Conservation (phyloP, 129 eudicot species). For the Apium graveolens region DNA sequence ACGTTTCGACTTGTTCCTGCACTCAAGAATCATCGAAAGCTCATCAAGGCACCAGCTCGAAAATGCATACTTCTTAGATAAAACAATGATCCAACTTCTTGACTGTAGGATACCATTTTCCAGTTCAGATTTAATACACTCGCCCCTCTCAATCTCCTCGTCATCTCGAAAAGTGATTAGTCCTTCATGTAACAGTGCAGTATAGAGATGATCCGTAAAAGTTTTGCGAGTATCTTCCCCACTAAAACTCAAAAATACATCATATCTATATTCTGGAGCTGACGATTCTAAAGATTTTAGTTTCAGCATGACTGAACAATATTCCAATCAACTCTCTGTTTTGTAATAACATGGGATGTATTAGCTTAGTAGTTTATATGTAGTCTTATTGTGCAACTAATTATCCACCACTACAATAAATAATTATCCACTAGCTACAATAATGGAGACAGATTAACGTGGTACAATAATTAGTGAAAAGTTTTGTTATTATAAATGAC, state of each 20-base stretch:
- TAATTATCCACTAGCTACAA: too few relatives aligned
- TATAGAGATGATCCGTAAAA: conserved; percentile 8
- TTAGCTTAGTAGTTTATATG: too few relatives aligned
- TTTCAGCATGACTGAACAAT: not conserved
- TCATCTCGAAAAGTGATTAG: conserved; percentile 10
- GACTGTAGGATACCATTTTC: conserved; percentile 22
- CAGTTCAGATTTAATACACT: conserved; percentile 13
- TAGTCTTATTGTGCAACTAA: too few relatives aligned
- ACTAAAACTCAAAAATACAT: conserved; percentile 9
- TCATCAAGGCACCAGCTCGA: conserved; percentile 36
- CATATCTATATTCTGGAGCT: not conserved
- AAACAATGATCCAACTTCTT: conserved; percentile 21
- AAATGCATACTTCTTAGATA: conserved; percentile 26
- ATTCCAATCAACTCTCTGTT: not conserved
- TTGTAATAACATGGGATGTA: too few relatives aligned
- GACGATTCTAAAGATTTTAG: not conserved
- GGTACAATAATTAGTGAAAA: too few relatives aligned
- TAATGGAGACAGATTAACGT: too few relatives aligned
- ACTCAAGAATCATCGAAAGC: not conserved
- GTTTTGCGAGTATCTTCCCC: not conserved
- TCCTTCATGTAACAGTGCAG: not conserved
- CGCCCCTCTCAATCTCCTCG: conserved; percentile 18
- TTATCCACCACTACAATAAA: too few relatives aligned
- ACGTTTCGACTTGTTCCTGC: conserved; percentile 8
- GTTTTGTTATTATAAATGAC: too few relatives aligned